phyloP scores from a whole-genome alignment of 2,329 filamentous ascomycete genomes.

The Clonostachys rhizophaga region DNA sequence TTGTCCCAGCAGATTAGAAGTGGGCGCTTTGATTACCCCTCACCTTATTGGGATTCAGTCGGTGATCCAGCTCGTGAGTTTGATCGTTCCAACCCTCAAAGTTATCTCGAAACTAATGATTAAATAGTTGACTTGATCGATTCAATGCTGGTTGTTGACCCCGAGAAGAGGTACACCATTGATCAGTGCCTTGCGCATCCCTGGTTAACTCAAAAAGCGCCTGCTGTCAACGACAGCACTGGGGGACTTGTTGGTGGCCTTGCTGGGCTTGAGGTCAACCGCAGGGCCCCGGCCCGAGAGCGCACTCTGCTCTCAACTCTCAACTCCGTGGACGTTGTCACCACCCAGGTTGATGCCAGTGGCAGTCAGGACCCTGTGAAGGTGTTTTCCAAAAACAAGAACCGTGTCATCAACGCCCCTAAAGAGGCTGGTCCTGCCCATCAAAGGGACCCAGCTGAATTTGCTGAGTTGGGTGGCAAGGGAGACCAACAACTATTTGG shows the following conservation, averaged over 20 bases:
- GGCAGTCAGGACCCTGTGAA: slow-evolving; percentile 60
- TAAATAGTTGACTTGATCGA: slow-evolving; percentile 82
- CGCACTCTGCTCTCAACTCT: slow-evolving; percentile 79
- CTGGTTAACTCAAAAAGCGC: slow-evolving; percentile 66
- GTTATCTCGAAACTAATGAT: slow-evolving; percentile 1
- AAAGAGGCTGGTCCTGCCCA: slow-evolving; percentile 65
- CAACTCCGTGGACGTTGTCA: slow-evolving; percentile 62
- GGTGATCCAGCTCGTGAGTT: slow-evolving; percentile 63
- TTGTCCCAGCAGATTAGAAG: slow-evolving; percentile 86
- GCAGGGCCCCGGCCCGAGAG: slow-evolving; percentile 74
- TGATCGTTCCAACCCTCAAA: neutral
- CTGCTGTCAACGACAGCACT: slow-evolving; percentile 76
- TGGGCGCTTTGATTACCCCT: slow-evolving; percentile 89
- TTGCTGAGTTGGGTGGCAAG: slow-evolving; percentile 79
- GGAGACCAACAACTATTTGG: slow-evolving; percentile 77
- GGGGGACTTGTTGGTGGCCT: slow-evolving; percentile 89
- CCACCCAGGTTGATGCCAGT: slow-evolving; percentile 47
- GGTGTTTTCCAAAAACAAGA: slow-evolving; percentile 68
- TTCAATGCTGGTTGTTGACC: slow-evolving; percentile 86
- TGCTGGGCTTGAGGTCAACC: slow-evolving; percentile 75
- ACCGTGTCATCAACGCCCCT: slow-evolving; percentile 24
- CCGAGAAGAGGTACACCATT: slow-evolving; percentile 77
- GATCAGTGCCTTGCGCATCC: slow-evolving; percentile 89
- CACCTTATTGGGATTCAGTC: slow-evolving; percentile 75
- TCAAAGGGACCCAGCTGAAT: slow-evolving; percentile 66